Percentiles rank a stretch among this genome's conserved stretches.
Conservation (phyloP, 352 stramenopile genomes). For the Phytopythium kandeliae region DNA sequence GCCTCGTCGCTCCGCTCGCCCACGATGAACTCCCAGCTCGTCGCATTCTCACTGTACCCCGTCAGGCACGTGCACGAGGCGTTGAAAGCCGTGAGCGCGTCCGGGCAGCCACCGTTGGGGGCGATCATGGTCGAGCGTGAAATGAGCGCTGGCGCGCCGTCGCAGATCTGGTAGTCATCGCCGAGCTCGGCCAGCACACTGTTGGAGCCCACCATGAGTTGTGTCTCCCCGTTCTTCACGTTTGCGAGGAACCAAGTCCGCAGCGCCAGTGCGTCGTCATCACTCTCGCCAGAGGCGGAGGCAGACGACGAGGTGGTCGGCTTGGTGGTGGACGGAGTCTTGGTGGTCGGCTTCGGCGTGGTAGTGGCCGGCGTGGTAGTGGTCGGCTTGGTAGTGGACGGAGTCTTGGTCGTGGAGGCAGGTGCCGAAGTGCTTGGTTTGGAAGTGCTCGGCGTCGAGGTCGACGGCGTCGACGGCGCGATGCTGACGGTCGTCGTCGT, state of each 20-base stretch:
- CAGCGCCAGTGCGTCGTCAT: slow-evolving; percentile 10
- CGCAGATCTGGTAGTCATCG: slow-evolving; percentile 18
- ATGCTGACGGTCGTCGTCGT: neutral
- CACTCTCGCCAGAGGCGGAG: slow-evolving; percentile 1
- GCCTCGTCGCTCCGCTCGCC: slow-evolving; percentile 12
- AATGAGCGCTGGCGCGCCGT: slow-evolving; percentile 20
- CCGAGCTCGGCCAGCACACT: slow-evolving; percentile 1
- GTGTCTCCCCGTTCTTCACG: slow-evolving; percentile 26
- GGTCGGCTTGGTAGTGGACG: neutral
- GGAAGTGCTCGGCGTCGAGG: slow-evolving; percentile 5
- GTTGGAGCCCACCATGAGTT: slow-evolving; percentile 18
- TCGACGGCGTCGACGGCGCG: slow-evolving; percentile 11
- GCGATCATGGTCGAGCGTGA: slow-evolving; percentile 19
- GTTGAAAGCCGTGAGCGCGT: slow-evolving; percentile 26
- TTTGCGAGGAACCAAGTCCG: slow-evolving; percentile 23
- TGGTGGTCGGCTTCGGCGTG: neutral
- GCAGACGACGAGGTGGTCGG: slow-evolving; percentile 6
- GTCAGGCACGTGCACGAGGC: slow-evolving; percentile 37
- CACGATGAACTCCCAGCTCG: slow-evolving; percentile 23
- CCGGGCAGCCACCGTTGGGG: slow-evolving; percentile 28
- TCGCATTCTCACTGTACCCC: slow-evolving; percentile 15
- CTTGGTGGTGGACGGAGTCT: neutral
- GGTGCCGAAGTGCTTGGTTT: neutral
- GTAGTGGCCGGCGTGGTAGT: neutral
- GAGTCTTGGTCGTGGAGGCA: too few relatives aligned